Evolutionary conservation across 768 basidiomycete genomes (phyloP), one percentile per base, ranked within the genome.

Genomic region (Hygrocybe punicea): DNA sequence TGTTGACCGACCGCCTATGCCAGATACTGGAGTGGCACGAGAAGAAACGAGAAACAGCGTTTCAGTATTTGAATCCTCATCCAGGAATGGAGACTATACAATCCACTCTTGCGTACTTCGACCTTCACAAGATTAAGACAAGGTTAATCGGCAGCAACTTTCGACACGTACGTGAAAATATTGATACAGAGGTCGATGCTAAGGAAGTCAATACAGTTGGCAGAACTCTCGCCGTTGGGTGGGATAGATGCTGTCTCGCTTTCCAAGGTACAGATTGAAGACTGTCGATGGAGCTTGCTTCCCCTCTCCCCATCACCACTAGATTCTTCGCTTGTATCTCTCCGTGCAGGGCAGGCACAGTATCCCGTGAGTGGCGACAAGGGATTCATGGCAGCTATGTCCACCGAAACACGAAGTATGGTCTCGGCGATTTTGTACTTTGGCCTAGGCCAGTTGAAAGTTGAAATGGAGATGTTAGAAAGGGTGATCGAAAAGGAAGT

Each of bases 51-150:
- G 63, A 62, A 16, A 59, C 58, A 52, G 58, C 48, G 1, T 60
- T 63, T 49, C 25, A 60, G n/a, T 58, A 69, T 54, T 58, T 73
- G 36, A 63, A 40, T 16, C 55, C 48, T 29, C 78, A 79, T 55
- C 78, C 76, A 1, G 83, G 79, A 17, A 72, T 82, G 19, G 72
- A 80, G 56, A 63, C 70, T 9, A 78, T 85, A 29, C 78, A 78
- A 55, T 67, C 78, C 0, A 80, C 75, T 19, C 63, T 73, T 11
- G 70, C 68, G 17, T 83, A 78, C 63, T 75, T 84, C 63, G 72
- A 64, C 37, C 62, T 64, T 23, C 72, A 78, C 52, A 60, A 69
- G 4, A 61, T 81, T 62, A 68, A 70, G 60, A 73, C 77, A 1
- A 74, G 71, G 42, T 53, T 81, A 37, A 68, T 81, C 54, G 76